phyloP scores from a whole-genome alignment of 75 land plant species.

The Pinus albicaulis region DNA sequence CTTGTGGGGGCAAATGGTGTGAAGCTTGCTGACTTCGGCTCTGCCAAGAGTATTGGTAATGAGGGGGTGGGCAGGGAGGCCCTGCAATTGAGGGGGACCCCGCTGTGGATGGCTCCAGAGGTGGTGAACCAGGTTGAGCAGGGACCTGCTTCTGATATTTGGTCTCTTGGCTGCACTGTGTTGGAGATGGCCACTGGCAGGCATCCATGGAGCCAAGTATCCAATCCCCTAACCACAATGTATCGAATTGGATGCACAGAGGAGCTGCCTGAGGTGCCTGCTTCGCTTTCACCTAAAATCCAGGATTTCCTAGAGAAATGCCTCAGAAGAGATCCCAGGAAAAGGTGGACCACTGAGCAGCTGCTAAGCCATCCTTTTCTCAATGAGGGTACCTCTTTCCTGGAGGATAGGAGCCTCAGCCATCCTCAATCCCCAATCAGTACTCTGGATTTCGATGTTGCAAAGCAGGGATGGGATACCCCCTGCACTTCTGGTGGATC shows the following conservation, averaged over 20 bases:
- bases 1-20: slow-evolving; percentile 38
- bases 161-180: slow-evolving; percentile 82
- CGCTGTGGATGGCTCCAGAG: slow-evolving; percentile 87
- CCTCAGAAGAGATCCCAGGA: slow-evolving; percentile 35
- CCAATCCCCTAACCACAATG: slow-evolving; percentile 13
- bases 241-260: slow-evolving; percentile 46
- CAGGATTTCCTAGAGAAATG: slow-evolving; percentile 66
- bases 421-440: not conserved
- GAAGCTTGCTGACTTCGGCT: slow-evolving; percentile 89
- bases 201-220: slow-evolving; percentile 38
- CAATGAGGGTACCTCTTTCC: not conserved
- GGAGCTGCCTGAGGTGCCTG: slow-evolving; percentile 44
- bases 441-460: not conserved
- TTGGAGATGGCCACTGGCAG: slow-evolving; percentile 65
- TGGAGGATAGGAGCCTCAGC: not conserved
- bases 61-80: not conserved
- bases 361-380: slow-evolving; percentile 51
- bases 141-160: slow-evolving; percentile 49
- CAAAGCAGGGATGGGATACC: not conserved
- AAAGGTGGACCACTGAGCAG: slow-evolving; percentile 61
- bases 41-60: slow-evolving; percentile 29
- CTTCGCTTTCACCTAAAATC: slow-evolving; percentile 27
- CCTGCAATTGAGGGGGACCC: slow-evolving; percentile 44
- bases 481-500: too few relatives aligned
- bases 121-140: slow-evolving; percentile 43